phyloP scores from a whole-genome alignment of 805 yeast species.

The Wickerhamomyces bovis region DNA sequence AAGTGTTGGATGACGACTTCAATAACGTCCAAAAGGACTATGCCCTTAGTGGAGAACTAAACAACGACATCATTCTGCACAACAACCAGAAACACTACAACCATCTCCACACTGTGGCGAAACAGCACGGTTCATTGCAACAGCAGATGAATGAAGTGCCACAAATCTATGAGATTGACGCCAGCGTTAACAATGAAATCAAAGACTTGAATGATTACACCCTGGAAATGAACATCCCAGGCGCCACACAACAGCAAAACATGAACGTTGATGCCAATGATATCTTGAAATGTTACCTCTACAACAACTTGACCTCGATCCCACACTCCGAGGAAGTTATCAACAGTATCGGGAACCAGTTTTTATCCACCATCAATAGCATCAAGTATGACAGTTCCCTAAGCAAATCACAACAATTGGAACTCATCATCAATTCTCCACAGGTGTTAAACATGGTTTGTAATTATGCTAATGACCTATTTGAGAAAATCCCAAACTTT shows the following conservation, averaged over 20 bases:
- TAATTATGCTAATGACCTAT: constrained; percentile 9
- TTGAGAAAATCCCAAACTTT: constrained; percentile 11
- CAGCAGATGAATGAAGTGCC: neutral
- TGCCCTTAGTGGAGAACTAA: neutral
- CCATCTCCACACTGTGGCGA: neutral
- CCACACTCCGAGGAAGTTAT: constrained; percentile 7
- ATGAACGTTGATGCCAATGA: constrained; percentile 2
- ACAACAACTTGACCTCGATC: constrained; percentile 8
- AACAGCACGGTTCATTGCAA: neutral
- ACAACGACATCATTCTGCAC: neutral
- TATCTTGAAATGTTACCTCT: constrained; percentile 6
- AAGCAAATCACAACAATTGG: neutral
- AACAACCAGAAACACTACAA: neutral
- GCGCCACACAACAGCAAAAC: constrained; percentile 1
- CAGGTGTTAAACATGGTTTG: constrained; percentile 10
- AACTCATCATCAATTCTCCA: constrained; percentile 9
- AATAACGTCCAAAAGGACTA: neutral
- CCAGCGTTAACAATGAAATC: neutral
- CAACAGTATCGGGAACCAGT: constrained; percentile 8
- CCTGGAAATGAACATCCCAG: constrained; percentile 1
- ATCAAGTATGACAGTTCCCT: neutral
- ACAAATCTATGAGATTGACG: neutral
- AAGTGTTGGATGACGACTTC: constrained; percentile 1
- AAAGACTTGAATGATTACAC: neutral
- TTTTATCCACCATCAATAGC: constrained; percentile 7